phyloP scores from a whole-genome alignment of 495 filamentous ascomycete genomes.

The Chaetomium tenue region DNA sequence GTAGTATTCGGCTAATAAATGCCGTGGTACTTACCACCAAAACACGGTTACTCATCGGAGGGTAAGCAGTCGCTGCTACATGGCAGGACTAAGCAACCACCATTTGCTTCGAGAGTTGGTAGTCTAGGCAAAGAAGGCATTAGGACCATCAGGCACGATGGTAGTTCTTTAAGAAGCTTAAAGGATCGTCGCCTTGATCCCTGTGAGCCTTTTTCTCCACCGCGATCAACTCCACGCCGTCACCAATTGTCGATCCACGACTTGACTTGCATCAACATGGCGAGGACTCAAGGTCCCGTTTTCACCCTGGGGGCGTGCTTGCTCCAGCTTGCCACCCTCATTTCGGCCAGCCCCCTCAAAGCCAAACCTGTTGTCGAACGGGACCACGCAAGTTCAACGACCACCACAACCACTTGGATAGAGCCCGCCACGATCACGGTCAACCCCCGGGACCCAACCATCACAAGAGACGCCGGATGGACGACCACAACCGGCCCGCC shows the following conservation, averaged over 20 bases:
- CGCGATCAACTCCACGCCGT: no score
- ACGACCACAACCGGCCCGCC: conserved; percentile 14
- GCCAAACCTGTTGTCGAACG: background rate
- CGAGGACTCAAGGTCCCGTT: background rate
- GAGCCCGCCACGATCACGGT: conserved; percentile 8
- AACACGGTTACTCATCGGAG: background rate
- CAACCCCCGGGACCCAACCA: conserved; percentile 13
- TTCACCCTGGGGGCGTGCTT: background rate
- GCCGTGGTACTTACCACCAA: background rate
- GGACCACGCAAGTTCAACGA: background rate
- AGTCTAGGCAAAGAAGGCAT: background rate
- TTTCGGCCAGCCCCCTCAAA: background rate
- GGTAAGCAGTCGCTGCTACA: background rate
- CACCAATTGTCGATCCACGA: no score
- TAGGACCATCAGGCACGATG: no score
- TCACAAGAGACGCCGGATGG: conserved; percentile 13
- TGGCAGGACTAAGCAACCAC: background rate
- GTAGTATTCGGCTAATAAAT: background rate
- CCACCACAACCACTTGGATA: background rate
- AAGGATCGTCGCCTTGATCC: no score
- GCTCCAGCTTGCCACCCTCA: background rate
- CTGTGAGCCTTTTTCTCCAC: no score
- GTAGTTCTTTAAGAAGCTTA: no score
- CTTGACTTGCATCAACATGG: background rate
- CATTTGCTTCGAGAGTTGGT: background rate